phyloP scores from a whole-genome alignment of 2,329 filamentous ascomycete species.

The Emmonsiellopsis sp. region DNA sequence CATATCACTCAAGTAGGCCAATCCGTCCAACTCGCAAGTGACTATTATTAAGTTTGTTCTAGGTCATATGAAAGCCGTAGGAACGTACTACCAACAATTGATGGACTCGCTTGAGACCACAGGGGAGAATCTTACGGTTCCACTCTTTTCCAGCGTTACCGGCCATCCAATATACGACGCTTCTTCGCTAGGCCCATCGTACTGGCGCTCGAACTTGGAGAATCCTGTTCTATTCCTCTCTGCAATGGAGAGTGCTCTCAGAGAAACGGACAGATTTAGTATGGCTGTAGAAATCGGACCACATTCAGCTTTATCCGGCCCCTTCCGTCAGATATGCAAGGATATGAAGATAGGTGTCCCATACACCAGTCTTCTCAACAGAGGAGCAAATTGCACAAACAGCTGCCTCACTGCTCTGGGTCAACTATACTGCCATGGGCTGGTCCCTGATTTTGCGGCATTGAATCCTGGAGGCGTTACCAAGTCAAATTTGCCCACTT shows the following conservation, averaged over 20 bases:
- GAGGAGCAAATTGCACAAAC: constrained; percentile 5
- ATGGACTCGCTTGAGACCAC: constrained; percentile 5
- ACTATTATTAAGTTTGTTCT: background rate
- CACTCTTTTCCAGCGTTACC: constrained; percentile 5
- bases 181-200: background rate
- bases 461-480: background rate
- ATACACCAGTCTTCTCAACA: background rate
- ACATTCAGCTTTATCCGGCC: constrained; percentile 5
- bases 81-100: background rate
- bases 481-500: constrained; percentile 19
- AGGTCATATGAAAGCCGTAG: background rate
- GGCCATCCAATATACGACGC: constrained; percentile 1
- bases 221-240: background rate
- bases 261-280: constrained; percentile 3
- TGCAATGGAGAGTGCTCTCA: background rate
- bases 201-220: background rate
- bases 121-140: background rate
- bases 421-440: background rate
- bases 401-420: constrained; percentile 2
- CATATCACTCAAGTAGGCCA: constrained; percentile 5
- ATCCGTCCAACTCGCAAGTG: background rate
- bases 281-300: constrained; percentile 8
- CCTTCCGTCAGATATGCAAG: constrained; percentile 2
- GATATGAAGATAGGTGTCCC: background rate
- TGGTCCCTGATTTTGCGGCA: background rate